Conservation (phyloP, 2,329 filamentous ascomycete species). For the Diaporthe caulivora region DNA sequence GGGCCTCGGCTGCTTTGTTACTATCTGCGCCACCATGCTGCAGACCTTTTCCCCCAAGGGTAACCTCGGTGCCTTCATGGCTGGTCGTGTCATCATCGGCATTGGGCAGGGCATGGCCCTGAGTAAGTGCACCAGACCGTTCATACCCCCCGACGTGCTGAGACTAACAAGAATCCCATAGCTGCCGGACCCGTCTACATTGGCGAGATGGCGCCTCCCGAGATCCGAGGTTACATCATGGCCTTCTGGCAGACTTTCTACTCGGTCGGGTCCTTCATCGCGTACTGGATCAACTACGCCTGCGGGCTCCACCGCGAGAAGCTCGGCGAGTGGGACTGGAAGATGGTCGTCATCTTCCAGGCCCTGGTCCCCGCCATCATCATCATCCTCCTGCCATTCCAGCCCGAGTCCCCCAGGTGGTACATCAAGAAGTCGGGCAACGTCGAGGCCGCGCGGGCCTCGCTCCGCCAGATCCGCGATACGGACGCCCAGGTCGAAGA, state of each 20-base stretch:
- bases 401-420: conserved; percentile 78
- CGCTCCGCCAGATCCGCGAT: conserved; percentile 72
- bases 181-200: conserved; percentile 79
- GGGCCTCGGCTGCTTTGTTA: conserved; percentile 72
- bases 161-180: background rate
- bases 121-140: conserved; percentile 52
- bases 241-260: conserved; percentile 79
- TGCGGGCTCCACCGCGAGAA: conserved; percentile 65
- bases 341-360: conserved; percentile 80
- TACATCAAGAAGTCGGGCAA: conserved; percentile 71
- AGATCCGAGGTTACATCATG: conserved; percentile 77
- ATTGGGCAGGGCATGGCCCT: conserved; percentile 77
- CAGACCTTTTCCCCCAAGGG: conserved; percentile 73
- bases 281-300: conserved; percentile 75
- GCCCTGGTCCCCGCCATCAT: conserved; percentile 75
- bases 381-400: conserved; percentile 71
- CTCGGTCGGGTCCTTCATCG: conserved; percentile 74
- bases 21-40: conserved; percentile 77
- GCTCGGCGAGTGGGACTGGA: conserved; percentile 80
- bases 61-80: conserved; percentile 75
- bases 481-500: conserved; percentile 75
- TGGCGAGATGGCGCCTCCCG: conserved; percentile 73
- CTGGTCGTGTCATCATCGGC: conserved; percentile 76
- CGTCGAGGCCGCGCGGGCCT: conserved; percentile 69
- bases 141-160: conserved; percentile 41